These are phyloP conservation scores for Avena insularis DNA, from an alignment of 176 grass and related monocot species.

Conservation along the genomic window DNA sequence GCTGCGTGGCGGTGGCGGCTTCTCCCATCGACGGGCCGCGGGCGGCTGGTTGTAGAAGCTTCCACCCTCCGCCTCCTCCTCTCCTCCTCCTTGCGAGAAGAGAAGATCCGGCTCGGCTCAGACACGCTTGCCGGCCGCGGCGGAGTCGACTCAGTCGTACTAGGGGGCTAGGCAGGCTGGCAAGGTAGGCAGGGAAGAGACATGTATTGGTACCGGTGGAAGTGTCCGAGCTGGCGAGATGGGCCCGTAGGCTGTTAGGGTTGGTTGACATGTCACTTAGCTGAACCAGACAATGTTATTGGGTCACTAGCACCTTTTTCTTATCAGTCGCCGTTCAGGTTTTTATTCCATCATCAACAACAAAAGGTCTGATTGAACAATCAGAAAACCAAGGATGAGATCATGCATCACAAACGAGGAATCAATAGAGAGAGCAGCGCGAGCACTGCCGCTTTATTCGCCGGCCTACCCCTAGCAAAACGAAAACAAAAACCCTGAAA, in stretches of 20 bases:
- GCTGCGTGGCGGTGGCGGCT: slow-evolving; percentile 17
- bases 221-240: slow-evolving; percentile 18
- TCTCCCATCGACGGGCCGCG: slow-evolving; percentile 38
- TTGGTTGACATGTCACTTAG: neutral
- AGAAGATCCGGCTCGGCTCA: neutral
- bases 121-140: slow-evolving; percentile 10
- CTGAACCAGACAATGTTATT: neutral
- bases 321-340: no score
- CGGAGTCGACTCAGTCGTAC: slow-evolving; percentile 3
- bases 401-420: no score
- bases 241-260: neutral
- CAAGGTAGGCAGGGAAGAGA: neutral
- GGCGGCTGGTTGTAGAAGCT: neutral
- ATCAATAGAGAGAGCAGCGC: no score
- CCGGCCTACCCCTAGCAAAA: no score
- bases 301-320: no score
- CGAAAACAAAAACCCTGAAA: no score
- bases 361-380: no score
- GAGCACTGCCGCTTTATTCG: no score
- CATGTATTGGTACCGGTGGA: neutral
- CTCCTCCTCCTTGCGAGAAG: slow-evolving; percentile 21
- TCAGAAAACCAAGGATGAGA: no score
- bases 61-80: neutral
- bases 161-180: neutral
- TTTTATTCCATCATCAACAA: no score